These are phyloP conservation scores for Pelagophyceae sp. DNA, from an alignment of 352 stramenopile genomes.

Conservation along the genomic window DNA sequence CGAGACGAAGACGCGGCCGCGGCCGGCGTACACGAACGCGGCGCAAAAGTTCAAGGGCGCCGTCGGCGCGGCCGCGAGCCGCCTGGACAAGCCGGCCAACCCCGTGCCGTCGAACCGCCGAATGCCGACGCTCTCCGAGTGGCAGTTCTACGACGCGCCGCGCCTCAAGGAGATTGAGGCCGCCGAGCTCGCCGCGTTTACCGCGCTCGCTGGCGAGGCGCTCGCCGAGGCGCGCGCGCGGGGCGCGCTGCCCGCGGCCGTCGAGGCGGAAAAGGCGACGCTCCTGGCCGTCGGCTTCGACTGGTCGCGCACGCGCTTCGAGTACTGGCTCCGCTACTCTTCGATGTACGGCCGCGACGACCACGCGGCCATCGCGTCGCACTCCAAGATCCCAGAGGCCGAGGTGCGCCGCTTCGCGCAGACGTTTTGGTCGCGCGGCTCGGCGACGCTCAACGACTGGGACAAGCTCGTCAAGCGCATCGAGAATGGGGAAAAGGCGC, in stretches of 20 bases:
- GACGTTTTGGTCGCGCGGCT: conserved; percentile 62
- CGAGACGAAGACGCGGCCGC: too few relatives aligned
- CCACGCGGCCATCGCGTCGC: conserved; percentile 71
- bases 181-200: conserved; percentile 58
- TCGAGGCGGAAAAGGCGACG: conserved; percentile 75
- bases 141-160: conserved; percentile 67
- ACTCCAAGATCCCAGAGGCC: conserved; percentile 58
- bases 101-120: conserved; percentile 58
- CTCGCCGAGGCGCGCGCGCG: conserved; percentile 39
- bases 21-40: conserved; percentile 45
- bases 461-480: conserved; percentile 58
- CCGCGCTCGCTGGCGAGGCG: conserved; percentile 35
- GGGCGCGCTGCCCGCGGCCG: conserved; percentile 42
- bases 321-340: conserved; percentile 83
- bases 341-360: conserved; percentile 80
- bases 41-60: conserved; percentile 29
- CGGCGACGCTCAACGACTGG: conserved; percentile 49
- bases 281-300: conserved; percentile 87
- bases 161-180: conserved; percentile 59
- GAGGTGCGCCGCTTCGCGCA: conserved; percentile 56
- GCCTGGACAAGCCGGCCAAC: conserved; percentile 52
- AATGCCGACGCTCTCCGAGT: conserved; percentile 65
- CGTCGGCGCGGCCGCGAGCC: conserved; percentile 50
- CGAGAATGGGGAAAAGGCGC: conserved; percentile 62
- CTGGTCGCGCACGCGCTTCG: conserved; percentile 76